Evolutionary conservation across 805 yeast genomes (phyloP), one percentile per base, ranked within the genome.

Genomic region (Martiniozyma abietophila): DNA sequence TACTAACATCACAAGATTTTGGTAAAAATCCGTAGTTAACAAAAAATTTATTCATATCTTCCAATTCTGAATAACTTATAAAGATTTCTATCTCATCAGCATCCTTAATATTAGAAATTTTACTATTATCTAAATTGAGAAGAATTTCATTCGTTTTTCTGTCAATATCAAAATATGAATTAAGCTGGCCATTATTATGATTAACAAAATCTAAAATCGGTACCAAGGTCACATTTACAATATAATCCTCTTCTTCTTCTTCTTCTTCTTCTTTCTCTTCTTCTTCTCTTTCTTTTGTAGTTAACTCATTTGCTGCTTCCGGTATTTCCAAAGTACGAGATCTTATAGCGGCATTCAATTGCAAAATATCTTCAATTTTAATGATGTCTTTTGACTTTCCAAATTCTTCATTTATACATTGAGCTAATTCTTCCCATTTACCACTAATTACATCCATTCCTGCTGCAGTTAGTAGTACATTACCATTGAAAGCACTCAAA

Each of bases 241-340:
- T 45, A 41, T 60, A 75, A 28, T 65, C 71, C 9, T 61, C 67
- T 1, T 43, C 42, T n/a, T 45, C 54, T n/a, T 34, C 41, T 1
- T 40, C 47, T 4, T 43, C 45, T 3, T 39, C 46, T 6, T 30
- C 32, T 6, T 20, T 26, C 24, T 29, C 35, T n/a, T 5, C 17
- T 8, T 34, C 29, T 2, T 34, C 40, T n/a, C n/a, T n/a, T n/a
- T n/a, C n/a, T n/a, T n/a, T n/a, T n/a, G n/a, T n/a, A n/a, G n/a
- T n/a, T n/a, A n/a, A n/a, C 2, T 27, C 36, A 2, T 18, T 11
- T 1, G 26, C 34, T 4, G 9, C 36, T n/a, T 46, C 62, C 58
- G 89, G 88, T 3, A 80, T 76, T 48, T 79, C 86, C 31, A 79
- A 57, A 1, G 71, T 67, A 36, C 89, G 59, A 0, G 84, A 76